Evolutionary conservation across 2,329 filamentous ascomycete genomes (phyloP), one percentile per base, ranked within the genome.

Genomic region (Coniella lustricola): DNA sequence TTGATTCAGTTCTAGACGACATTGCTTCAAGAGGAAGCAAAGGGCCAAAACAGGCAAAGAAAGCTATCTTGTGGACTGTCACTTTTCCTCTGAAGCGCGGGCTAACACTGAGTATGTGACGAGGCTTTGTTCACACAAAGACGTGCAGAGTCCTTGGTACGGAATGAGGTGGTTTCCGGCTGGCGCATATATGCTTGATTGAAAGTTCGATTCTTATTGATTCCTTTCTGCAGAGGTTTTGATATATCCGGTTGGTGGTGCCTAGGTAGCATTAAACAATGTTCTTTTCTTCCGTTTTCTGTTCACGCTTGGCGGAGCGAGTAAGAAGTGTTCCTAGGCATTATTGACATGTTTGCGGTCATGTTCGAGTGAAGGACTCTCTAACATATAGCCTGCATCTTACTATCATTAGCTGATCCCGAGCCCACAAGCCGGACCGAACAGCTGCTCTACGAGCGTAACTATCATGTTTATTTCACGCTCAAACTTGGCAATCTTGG

Each of bases 1-100:
- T 66, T 84, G 55, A 84, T 84, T 57, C 79, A 83, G 60, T 81
- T 84, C 56, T 84, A 74, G 49, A 44, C 32, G 14, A 3, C 13
- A 17, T 18, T 20, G 14, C n/a, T 32, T 16, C 10, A 18, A 46
- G 22, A 17, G 10, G n/a, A 2, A 7, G 20, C 14, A 45, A 32
- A 34, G 14, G 35, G 41, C 34, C 8, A 13, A 10, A 13, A n/a
- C 17, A 34, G 35, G 34, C 21, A 39, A 36, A 22, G 33, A 44
- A 12, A 20, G 21, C 20, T 20, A 20, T 29, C 7, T n/a, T 17
- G 18, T 32, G 33, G 43, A 36, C 32, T 33, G 48, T n/a, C 13
- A 34, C 44, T 33, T 38, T 14, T 16, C n/a, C 13, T 45, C 17
- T 41, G 25, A 16, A 40, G 13, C 36, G 35, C 22, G 38, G 8